Conservation (phyloP, 495 filamentous ascomycete species). For the Aeminium ludgeri region DNA sequence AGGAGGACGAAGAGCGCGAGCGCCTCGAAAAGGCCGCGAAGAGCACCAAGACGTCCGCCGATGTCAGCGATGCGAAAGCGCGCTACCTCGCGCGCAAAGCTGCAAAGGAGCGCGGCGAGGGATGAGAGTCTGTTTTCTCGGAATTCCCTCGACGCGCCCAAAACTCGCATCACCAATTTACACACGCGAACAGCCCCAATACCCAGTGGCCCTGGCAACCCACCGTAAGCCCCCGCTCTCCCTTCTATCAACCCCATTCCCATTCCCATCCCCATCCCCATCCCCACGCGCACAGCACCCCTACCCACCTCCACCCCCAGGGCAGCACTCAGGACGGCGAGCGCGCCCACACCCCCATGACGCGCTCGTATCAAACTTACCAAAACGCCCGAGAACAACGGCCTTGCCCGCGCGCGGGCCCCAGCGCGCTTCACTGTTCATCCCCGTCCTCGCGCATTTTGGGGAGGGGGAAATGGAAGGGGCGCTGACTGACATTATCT, state of each 20-base stretch:
- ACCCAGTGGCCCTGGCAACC: not conserved
- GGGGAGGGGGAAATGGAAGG: not conserved
- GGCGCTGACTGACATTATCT: no score
- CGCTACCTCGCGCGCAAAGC: conserved; percentile 72
- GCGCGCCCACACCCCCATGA: conserved; percentile 12
- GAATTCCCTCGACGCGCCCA: no score
- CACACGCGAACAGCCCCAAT: not conserved
- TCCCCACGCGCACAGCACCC: not conserved
- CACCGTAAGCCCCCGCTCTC: not conserved
- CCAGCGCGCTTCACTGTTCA: conserved; percentile 1
- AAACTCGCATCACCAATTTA: not conserved
- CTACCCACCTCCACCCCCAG: not conserved
- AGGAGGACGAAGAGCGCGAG: conserved; percentile 52
- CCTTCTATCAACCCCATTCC: not conserved
- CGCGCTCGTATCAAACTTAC: conserved; percentile 15
- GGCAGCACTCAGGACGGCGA: conserved; percentile 16
- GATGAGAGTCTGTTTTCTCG: no score
- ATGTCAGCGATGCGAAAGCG: conserved; percentile 76
- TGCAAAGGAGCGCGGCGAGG: conserved; percentile 40
- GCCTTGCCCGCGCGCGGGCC: conserved; percentile 12
- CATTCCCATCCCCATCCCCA: not conserved
- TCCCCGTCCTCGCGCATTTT: not conserved
- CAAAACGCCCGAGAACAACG: conserved; percentile 14
- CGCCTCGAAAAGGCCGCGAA: conserved; percentile 59
- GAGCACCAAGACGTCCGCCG: conserved; percentile 52